Percentiles rank a stretch among this genome's conserved stretches.
Evolutionary conservation across 805 yeast species (phyloP).

Genomic region (Cyberlindnera amylophila): DNA sequence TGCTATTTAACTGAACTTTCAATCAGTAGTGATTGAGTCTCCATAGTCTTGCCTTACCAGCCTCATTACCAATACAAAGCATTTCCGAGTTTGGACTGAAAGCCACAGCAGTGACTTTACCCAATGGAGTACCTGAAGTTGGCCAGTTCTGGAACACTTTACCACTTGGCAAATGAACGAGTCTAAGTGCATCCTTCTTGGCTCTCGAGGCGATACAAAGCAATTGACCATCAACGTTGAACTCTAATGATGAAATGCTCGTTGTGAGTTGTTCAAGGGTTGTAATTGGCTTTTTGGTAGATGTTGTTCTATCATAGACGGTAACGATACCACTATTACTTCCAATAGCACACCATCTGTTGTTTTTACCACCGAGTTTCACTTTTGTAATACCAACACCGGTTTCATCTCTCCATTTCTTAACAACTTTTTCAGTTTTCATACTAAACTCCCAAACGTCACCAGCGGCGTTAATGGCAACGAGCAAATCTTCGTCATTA

Average conservation of each 20-base stretch:
- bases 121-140: constrained; percentile 92
- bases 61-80: constrained; percentile 86
- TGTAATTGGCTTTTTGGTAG: constrained; percentile 51
- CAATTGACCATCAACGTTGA: constrained; percentile 86
- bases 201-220: constrained; percentile 82
- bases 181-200: constrained; percentile 76
- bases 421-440: constrained; percentile 44
- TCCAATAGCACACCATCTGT: constrained; percentile 87
- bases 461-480: constrained; percentile 72
- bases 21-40: constrained; percentile 70
- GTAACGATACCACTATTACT: constrained; percentile 85
- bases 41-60: constrained; percentile 88
- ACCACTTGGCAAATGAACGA: constrained; percentile 85
- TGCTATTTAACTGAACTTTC: neutral
- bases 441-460: constrained; percentile 86
- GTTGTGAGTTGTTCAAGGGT: constrained; percentile 79
- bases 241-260: constrained; percentile 65
- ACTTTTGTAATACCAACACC: constrained; percentile 81
- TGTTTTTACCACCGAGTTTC: constrained; percentile 63
- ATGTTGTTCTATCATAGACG: constrained; percentile 58
- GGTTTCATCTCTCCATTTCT: constrained; percentile 81
- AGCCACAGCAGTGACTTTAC: constrained; percentile 78
- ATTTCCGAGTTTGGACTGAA: constrained; percentile 81
- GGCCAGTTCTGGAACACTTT: constrained; percentile 95
- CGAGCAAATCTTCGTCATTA: constrained; percentile 39